phyloP scores from a whole-genome alignment of 768 basidiomycete species.

The Xerocomellus chrysenteron region DNA sequence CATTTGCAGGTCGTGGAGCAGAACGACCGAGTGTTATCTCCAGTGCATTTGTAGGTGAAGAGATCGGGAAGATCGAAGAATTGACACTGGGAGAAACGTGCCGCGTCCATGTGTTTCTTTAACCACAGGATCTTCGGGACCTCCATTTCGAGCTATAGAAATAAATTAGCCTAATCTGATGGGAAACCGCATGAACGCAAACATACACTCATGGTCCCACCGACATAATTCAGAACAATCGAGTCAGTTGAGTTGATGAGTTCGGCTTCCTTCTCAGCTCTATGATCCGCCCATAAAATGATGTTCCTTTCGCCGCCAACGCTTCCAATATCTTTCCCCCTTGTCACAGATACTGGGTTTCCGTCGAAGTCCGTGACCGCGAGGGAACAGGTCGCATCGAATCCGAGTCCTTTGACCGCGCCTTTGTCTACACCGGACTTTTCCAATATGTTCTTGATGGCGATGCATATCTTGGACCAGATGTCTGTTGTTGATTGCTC shows the following conservation, averaged over 20 bases:
- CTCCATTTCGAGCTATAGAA: slow-evolving; percentile 89
- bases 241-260: slow-evolving; percentile 84
- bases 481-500: slow-evolving; percentile 93
- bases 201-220: slow-evolving; percentile 90
- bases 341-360: slow-evolving; percentile 71
- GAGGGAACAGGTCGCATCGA: slow-evolving; percentile 96
- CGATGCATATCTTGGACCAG: slow-evolving; percentile 68
- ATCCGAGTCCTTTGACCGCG: slow-evolving; percentile 82
- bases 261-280: slow-evolving; percentile 89
- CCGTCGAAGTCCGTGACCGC: slow-evolving; percentile 80
- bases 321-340: slow-evolving; percentile 59
- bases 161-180: slow-evolving; percentile 7
- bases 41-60: slow-evolving; percentile 90
- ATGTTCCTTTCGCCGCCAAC: slow-evolving; percentile 73
- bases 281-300: slow-evolving; percentile 95
- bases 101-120: slow-evolving; percentile 78
- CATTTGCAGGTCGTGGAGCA: slow-evolving; percentile 98
- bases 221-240: slow-evolving; percentile 89
- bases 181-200: neutral
- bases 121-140: slow-evolving; percentile 97
- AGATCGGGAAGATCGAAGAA: slow-evolving; percentile 95
- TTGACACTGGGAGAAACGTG: slow-evolving; percentile 71
- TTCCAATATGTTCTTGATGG: slow-evolving; percentile 62
- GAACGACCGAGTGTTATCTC: slow-evolving; percentile 66
- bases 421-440: slow-evolving; percentile 53